Conservation (phyloP, 2,329 filamentous ascomycete genomes). For the Neofusicoccum parvum region DNA sequence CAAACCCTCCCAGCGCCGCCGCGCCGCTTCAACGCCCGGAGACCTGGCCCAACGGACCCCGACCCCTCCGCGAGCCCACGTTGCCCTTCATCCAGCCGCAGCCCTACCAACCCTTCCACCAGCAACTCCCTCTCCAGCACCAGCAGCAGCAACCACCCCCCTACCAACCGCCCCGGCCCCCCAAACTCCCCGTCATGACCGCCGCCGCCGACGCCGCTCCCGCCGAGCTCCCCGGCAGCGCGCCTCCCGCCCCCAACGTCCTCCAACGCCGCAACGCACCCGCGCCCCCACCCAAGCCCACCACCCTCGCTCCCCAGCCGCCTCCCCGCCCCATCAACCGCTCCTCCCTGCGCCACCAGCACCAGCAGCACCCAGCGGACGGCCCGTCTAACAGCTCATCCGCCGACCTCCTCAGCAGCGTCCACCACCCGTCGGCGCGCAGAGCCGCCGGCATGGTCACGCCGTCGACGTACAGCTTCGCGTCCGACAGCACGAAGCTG, state of each 20-base stretch:
- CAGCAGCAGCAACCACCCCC: constrained; percentile 9
- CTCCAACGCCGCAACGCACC: constrained; percentile 21
- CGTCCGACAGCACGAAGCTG: constrained; percentile 50
- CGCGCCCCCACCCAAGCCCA: not conserved
- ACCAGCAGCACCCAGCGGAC: constrained; percentile 15
- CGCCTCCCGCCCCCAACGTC: not conserved
- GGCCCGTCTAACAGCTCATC: not conserved
- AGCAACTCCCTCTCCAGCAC: not conserved
- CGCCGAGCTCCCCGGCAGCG: constrained; percentile 15
- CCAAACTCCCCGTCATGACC: constrained; percentile 23
- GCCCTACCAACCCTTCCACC: not conserved
- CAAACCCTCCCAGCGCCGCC: not conserved
- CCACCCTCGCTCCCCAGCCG: no score
- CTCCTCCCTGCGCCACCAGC: constrained; percentile 17
- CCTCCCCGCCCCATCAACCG: not conserved
- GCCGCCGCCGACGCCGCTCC: not conserved
- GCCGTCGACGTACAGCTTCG: constrained; percentile 46
- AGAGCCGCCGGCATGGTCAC: constrained; percentile 36
- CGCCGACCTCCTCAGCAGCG: not conserved
- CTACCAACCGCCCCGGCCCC: constrained; percentile 27
- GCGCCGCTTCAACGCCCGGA: not conserved
- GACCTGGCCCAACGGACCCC: constrained; percentile 12
- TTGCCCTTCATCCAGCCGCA: not conserved
- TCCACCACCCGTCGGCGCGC: constrained; percentile 22
- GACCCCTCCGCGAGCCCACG: not conserved